A percentile compares a stretch with the other conserved stretches of the same genome.
These are phyloP conservation scores for Ambrosia trifida DNA, from an alignment of 129 eudicot species.

Conservation along the genomic window DNA sequence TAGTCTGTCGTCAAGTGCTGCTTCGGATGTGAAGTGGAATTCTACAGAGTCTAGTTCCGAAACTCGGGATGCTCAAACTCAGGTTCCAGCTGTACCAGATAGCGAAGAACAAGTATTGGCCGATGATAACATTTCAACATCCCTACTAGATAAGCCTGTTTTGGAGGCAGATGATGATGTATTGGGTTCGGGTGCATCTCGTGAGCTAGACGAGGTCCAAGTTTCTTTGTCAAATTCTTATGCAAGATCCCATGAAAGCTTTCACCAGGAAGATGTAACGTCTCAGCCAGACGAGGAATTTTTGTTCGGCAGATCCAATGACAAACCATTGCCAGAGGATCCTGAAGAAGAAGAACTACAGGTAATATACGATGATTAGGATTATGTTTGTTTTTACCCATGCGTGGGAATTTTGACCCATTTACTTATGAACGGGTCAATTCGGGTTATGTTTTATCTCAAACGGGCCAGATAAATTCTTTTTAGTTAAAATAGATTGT, in stretches of 20 bases:
- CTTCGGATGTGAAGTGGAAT: no score
- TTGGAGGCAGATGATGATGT: slow-evolving; percentile 33
- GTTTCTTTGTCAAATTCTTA: slow-evolving; percentile 22
- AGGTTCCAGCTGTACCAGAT: slow-evolving; percentile 14
- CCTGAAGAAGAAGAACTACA: slow-evolving; percentile 39
- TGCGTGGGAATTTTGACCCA: slow-evolving; percentile 6
- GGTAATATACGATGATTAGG: slow-evolving; percentile 32
- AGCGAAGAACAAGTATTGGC: slow-evolving; percentile 16
- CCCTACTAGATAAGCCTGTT: slow-evolving; percentile 7
- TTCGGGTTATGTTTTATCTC: slow-evolving; percentile 10
- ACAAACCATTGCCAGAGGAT: slow-evolving; percentile 27
- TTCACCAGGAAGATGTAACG: slow-evolving; percentile 24
- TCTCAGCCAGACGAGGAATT: slow-evolving; percentile 30
- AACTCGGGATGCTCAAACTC: slow-evolving; percentile 20
- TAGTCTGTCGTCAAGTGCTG: slow-evolving; percentile 23
- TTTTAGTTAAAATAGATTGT: not conserved
- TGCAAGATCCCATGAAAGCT: slow-evolving; percentile 15
- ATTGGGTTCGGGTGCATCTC: slow-evolving; percentile 32
- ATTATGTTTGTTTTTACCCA: not conserved
- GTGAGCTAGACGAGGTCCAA: slow-evolving; percentile 20
- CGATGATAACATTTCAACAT: slow-evolving; percentile 22
- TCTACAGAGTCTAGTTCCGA: no score
- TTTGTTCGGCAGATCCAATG: slow-evolving; percentile 30
- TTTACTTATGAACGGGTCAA: not conserved
- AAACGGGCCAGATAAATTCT: not conserved